A percentile compares a stretch with the other conserved stretches of the same genome.
Conservation (phyloP, 768 basidiomycete species). For the Fomitopsis serialis region DNA sequence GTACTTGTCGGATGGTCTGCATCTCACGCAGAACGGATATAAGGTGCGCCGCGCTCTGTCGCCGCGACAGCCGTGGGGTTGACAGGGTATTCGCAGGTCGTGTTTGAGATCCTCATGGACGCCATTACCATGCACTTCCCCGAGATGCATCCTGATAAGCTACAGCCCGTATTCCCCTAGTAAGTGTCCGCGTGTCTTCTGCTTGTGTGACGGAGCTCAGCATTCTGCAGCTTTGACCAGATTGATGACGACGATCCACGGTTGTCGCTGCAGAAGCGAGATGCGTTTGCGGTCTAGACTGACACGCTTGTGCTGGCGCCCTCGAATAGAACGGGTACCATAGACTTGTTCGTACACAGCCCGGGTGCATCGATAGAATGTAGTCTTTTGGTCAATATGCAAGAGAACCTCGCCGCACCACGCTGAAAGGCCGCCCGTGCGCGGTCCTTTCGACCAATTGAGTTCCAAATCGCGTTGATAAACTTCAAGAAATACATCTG, state of each 20-base stretch:
- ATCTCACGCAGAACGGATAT: slow-evolving; percentile 71
- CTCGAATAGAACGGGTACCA: no score
- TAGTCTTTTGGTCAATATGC: no score
- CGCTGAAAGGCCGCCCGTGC: no score
- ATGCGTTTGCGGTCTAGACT: no score
- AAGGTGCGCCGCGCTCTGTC: slow-evolving; percentile 33
- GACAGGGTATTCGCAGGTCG: slow-evolving; percentile 38
- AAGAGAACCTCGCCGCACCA: no score
- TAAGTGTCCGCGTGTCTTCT: slow-evolving; percentile 33
- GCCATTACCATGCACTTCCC: background rate
- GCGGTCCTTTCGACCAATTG: no score
- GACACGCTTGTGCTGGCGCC: no score
- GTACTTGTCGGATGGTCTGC: slow-evolving; percentile 73
- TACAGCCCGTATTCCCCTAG: slow-evolving; percentile 54
- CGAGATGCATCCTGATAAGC: slow-evolving; percentile 60
- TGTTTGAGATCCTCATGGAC: slow-evolving; percentile 51
- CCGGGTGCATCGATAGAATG: no score
- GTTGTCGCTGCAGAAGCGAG: background rate
- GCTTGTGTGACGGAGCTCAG: background rate
- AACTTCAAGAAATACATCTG: no score
- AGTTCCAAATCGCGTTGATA: no score
- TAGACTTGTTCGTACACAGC: no score
- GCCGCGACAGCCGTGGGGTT: background rate
- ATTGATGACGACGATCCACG: background rate
- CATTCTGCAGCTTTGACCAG: background rate